Evolutionary conservation across 108 stramenopile species (phyloP).

Genomic region (Cyclotella kingstonii): DNA sequence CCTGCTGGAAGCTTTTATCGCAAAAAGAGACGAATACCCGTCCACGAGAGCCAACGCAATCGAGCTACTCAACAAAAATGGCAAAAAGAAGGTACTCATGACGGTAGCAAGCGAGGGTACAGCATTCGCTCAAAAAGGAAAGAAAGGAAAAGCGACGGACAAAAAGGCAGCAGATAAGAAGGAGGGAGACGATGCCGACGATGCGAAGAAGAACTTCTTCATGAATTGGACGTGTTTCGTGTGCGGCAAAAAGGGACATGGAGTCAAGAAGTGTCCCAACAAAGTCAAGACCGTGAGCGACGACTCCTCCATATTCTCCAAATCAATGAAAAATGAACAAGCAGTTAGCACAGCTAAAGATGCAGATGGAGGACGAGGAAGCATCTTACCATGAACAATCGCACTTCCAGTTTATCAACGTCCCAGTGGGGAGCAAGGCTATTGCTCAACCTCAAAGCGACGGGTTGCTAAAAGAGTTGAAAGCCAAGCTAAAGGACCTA

Average conservation of each 20-base stretch:
- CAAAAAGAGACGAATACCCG: conserved; percentile 1
- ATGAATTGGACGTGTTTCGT: conserved; percentile 1
- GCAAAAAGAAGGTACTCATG: conserved; percentile 13
- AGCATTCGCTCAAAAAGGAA: conserved; percentile 17
- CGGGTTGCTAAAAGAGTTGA: background rate
- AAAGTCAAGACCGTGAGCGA: background rate
- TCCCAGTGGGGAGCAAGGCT: too few relatives aligned
- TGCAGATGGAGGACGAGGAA: background rate
- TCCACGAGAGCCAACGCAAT: background rate
- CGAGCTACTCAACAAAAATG: conserved; percentile 11
- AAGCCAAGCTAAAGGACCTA: background rate
- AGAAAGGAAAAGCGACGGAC: background rate
- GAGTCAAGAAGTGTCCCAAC: background rate
- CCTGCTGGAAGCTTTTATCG: background rate
- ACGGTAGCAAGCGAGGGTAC: conserved; percentile 4
- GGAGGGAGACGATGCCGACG: conserved; percentile 1
- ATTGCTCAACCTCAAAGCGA: background rate
- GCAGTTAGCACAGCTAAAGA: background rate
- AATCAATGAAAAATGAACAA: conserved; percentile 1
- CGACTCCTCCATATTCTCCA: conserved; percentile 1
- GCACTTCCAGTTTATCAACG: conserved; percentile 5
- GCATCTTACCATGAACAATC: background rate
- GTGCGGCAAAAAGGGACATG: conserved; percentile 12
- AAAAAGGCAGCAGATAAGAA: background rate
- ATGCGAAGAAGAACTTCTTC: background rate